These are phyloP conservation scores for Spergularia bocconei DNA, from an alignment of 148 eudicot species.

Conservation along the genomic window DNA sequence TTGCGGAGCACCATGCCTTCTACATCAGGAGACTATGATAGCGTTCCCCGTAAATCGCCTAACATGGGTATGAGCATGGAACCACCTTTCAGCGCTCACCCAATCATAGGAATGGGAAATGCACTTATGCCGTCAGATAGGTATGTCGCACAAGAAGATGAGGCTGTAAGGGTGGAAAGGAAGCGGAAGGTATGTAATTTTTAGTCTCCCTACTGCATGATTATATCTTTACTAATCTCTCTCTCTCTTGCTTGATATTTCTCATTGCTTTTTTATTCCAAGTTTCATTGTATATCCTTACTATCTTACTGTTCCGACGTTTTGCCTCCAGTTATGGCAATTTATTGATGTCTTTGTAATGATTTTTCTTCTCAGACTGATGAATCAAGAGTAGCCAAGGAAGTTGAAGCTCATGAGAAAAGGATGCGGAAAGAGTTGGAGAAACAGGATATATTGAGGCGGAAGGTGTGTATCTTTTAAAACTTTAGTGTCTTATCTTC, in stretches of 20 bases:
- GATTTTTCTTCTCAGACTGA: constrained; percentile 50
- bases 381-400: constrained; percentile 80
- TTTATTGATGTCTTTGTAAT: not conserved
- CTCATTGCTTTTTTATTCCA: too few relatives aligned
- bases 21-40: constrained; percentile 49
- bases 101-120: constrained; percentile 46
- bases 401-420: constrained; percentile 84
- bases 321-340: not conserved
- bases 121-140: constrained; percentile 50
- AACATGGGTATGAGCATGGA: constrained; percentile 38
- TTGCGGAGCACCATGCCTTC: constrained; percentile 52
- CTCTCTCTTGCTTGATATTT: too few relatives aligned
- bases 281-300: not conserved
- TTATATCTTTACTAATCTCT: too few relatives aligned
- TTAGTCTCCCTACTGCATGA: not conserved
- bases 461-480: constrained; percentile 49
- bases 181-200: constrained; percentile 65
- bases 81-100: constrained; percentile 48
- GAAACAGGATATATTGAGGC: constrained; percentile 81
- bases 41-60: constrained; percentile 34
- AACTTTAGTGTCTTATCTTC: not conserved
- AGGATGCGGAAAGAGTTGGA: constrained; percentile 86
- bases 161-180: constrained; percentile 53
- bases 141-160: constrained; percentile 52
- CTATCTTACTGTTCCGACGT: not conserved